These are phyloP conservation scores for Backusella mclennaniae DNA, from an alignment of 192 early-diverging fungal species.

Conservation along the genomic window DNA sequence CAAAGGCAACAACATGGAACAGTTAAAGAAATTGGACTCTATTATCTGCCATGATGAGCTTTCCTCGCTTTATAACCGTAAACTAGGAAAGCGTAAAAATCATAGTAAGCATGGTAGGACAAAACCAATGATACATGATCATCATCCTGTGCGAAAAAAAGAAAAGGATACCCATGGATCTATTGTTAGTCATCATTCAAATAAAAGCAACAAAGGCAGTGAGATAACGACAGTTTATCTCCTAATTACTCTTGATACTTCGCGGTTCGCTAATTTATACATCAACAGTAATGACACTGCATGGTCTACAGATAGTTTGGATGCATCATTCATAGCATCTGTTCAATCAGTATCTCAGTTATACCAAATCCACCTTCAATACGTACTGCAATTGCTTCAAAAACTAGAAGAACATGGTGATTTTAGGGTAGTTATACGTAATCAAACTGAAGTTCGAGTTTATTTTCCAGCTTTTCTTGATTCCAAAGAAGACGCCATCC, in stretches of 20 bases:
- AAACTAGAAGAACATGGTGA: neutral
- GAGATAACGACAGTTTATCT: neutral
- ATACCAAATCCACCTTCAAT: neutral
- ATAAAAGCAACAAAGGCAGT: constrained; percentile 5
- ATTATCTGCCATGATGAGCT: constrained; percentile 6
- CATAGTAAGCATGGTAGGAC: neutral
- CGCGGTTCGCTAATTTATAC: neutral
- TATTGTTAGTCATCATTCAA: neutral
- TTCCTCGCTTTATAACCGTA: neutral
- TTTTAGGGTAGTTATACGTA: neutral
- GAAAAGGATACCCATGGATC: neutral
- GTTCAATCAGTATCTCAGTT: neutral
- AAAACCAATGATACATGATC: constrained; percentile 7
- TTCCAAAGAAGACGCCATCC: neutral
- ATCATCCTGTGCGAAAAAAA: constrained; percentile 2
- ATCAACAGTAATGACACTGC: neutral
- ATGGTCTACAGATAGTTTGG: constrained; percentile 3
- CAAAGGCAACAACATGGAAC: neutral
- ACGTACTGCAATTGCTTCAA: neutral
- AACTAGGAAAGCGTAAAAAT: neutral
- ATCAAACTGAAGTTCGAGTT: neutral
- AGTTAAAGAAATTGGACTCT: neutral
- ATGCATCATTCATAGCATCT: constrained; percentile 1
- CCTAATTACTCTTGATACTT: constrained; percentile 11
- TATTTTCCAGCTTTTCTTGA: constrained; percentile 3